Conservation (phyloP, 768 basidiomycete species). For the Rossbeevera mucosa region DNA sequence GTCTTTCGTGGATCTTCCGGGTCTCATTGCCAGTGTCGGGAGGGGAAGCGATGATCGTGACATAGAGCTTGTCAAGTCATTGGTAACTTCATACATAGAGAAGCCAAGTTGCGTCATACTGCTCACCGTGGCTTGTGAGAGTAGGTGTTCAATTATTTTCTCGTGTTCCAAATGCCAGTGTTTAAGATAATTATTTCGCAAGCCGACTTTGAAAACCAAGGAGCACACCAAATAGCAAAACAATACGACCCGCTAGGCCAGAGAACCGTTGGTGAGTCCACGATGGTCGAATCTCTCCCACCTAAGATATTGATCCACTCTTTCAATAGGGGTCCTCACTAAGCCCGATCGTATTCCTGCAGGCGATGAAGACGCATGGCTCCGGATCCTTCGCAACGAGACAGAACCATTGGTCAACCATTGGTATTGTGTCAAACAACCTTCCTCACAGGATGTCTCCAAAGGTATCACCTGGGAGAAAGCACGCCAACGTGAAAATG, state of each 20-base stretch:
- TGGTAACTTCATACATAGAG: constrained; percentile 57
- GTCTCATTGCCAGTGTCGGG: constrained; percentile 56
- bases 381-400: constrained; percentile 53
- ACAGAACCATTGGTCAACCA: constrained; percentile 28
- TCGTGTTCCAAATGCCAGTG: constrained; percentile 9
- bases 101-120: constrained; percentile 68
- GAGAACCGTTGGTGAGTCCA: constrained; percentile 59
- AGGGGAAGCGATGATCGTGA: constrained; percentile 47
- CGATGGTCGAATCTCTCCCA: constrained; percentile 46
- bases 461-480: constrained; percentile 45
- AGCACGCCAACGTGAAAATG: constrained; percentile 53
- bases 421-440: constrained; percentile 42
- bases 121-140: constrained; percentile 51
- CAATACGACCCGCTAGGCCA: constrained; percentile 55
- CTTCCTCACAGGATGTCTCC: constrained; percentile 23
- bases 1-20: constrained; percentile 62
- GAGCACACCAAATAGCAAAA: constrained; percentile 63
- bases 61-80: constrained; percentile 54
- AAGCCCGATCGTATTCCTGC: constrained; percentile 58
- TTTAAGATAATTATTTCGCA: constrained; percentile 37
- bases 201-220: constrained; percentile 83
- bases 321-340: constrained; percentile 40
- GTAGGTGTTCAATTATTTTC: constrained; percentile 7
- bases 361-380: constrained; percentile 40
- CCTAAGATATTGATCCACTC: constrained; percentile 15